Conservation (phyloP, 306 rosid genomes). For the Pachyrhizus erosus region DNA sequence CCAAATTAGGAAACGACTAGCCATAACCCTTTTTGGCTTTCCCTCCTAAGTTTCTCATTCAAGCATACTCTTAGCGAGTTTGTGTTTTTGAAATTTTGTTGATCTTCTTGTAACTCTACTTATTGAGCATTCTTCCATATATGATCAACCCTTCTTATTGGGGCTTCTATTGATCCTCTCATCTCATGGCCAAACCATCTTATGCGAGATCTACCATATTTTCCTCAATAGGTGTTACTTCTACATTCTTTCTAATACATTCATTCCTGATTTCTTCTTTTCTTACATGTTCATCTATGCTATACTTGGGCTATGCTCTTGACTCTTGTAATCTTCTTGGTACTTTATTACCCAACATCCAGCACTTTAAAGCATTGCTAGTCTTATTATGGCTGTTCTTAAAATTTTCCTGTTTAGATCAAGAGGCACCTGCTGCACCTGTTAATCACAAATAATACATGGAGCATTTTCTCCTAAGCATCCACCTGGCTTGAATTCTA, state of each 20-base stretch:
- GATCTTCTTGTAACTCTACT: background rate
- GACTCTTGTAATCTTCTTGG: background rate
- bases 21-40: background rate
- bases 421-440: background rate
- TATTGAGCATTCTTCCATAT: background rate
- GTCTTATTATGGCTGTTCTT: background rate
- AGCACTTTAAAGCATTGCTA: background rate
- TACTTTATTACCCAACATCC: background rate
- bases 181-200: background rate
- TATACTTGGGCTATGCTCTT: background rate
- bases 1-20: background rate
- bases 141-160: background rate
- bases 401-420: background rate
- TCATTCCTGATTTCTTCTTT: background rate
- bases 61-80: background rate
- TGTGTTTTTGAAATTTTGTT: background rate
- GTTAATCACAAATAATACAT: background rate
- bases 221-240: background rate
- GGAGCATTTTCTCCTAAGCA: conserved; percentile 18
- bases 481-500: background rate
- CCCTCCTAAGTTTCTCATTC: background rate
- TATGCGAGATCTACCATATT: background rate
- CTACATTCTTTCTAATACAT: background rate
- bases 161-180: background rate
- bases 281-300: background rate